phyloP scores from a whole-genome alignment of 2,329 filamentous ascomycete genomes.

The Hypoxylon sp. region DNA sequence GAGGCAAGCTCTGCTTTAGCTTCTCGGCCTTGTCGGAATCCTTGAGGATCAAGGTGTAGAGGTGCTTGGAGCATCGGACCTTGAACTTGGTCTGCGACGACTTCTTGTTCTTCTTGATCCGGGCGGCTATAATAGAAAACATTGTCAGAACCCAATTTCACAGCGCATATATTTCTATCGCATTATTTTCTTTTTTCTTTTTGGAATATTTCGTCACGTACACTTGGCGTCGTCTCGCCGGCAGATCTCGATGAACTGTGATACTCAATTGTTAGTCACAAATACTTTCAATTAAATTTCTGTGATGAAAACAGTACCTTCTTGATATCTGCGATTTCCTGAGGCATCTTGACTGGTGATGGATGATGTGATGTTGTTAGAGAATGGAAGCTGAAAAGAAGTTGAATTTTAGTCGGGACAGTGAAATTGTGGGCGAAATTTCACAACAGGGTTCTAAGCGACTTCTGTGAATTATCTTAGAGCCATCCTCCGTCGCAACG shows the following conservation, averaged over 20 bases:
- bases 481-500: no score
- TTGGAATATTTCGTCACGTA: slow-evolving; percentile 73
- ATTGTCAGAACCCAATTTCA: slow-evolving; percentile 44
- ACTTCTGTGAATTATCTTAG: slow-evolving; percentile 30
- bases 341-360: slow-evolving; percentile 83
- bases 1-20: slow-evolving; percentile 98
- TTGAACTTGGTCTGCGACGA: slow-evolving; percentile 99
- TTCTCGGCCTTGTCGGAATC: slow-evolving; percentile 99
- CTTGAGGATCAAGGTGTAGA: slow-evolving; percentile 99
- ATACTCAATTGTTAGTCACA: slow-evolving; percentile 44
- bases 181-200: not conserved
- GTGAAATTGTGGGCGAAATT: slow-evolving; percentile 45
- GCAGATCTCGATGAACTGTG: slow-evolving; percentile 99
- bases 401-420: slow-evolving; percentile 34
- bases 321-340: slow-evolving; percentile 98
- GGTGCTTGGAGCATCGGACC: slow-evolving; percentile 95
- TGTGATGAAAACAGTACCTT: slow-evolving; percentile 56
- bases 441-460: slow-evolving; percentile 35
- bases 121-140: slow-evolving; percentile 70
- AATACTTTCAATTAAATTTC: slow-evolving; percentile 2
- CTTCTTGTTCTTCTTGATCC: slow-evolving; percentile 96
- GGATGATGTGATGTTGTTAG: slow-evolving; percentile 39
- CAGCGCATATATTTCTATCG: slow-evolving; percentile 15
- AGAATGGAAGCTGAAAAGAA: slow-evolving; percentile 23
- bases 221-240: slow-evolving; percentile 99